These are phyloP conservation scores for Arthrobotrys conoides DNA, from an alignment of 2,329 filamentous ascomycete genomes.

Conservation along the genomic window DNA sequence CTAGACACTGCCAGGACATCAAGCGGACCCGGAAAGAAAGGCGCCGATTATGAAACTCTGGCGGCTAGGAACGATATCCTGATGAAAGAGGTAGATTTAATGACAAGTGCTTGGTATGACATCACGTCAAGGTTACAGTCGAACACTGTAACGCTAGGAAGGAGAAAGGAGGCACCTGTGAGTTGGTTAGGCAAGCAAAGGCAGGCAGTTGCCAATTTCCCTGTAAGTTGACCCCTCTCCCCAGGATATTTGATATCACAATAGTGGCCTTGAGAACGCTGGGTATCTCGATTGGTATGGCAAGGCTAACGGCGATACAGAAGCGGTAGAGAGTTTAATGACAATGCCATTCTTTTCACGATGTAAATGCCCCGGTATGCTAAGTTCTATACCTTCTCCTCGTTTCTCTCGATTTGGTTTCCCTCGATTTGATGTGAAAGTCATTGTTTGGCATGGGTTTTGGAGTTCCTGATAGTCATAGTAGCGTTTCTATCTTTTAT, in stretches of 20 bases:
- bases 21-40: slow-evolving; percentile 63
- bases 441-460: slow-evolving; percentile 57
- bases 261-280: neutral
- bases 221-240: slow-evolving; percentile 31
- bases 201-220: slow-evolving; percentile 61
- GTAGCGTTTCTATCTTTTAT: neutral
- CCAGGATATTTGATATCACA: neutral
- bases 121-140: slow-evolving; percentile 83
- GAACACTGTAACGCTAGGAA: slow-evolving; percentile 83
- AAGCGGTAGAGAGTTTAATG: slow-evolving; percentile 8
- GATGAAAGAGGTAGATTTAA: slow-evolving; percentile 82
- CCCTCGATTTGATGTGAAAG: slow-evolving; percentile 26
- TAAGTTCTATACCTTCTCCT: neutral
- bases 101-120: slow-evolving; percentile 89
- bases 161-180: slow-evolving; percentile 80
- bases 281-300: neutral
- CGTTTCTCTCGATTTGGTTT: neutral
- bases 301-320: slow-evolving; percentile 15
- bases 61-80: slow-evolving; percentile 75
- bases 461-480: slow-evolving; percentile 59
- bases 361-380: slow-evolving; percentile 6
- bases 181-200: slow-evolving; percentile 90
- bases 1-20: slow-evolving; percentile 62
- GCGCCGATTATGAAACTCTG: slow-evolving; percentile 63
- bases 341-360: slow-evolving; percentile 9